A percentile compares a stretch with the other conserved stretches of the same genome.
Conservation (phyloP, 192 early-diverging fungal genomes). For the Allomyces javanicus region DNA sequence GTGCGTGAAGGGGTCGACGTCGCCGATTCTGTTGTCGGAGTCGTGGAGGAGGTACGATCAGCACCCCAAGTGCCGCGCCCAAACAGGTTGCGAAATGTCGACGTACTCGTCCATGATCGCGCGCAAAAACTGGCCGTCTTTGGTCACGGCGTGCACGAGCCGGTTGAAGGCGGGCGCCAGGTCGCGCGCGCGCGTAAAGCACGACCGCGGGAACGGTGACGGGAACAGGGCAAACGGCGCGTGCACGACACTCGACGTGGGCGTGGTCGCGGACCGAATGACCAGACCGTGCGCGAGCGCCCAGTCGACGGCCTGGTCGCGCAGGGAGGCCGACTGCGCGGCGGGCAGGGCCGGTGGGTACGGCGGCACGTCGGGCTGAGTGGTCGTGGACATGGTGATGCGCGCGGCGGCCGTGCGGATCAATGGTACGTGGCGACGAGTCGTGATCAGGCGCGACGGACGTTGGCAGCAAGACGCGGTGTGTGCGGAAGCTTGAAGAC, state of each 20-base stretch:
- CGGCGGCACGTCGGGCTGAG: no score
- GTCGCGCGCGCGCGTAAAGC: constrained; percentile 48
- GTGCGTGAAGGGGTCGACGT: constrained; percentile 68
- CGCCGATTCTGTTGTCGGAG: constrained; percentile 25
- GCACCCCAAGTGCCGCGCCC: neutral
- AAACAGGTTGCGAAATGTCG: neutral
- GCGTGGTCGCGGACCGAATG: constrained; percentile 30
- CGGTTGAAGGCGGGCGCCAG: constrained; percentile 64
- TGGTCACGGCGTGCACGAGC: constrained; percentile 56
- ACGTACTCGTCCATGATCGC: constrained; percentile 47
- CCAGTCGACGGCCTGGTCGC: constrained; percentile 57
- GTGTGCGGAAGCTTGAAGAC: no score
- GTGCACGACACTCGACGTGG: constrained; percentile 36
- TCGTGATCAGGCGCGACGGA: no score
- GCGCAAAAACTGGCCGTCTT: constrained; percentile 54
- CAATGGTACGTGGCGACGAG: no score
- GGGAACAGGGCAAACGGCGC: constrained; percentile 76
- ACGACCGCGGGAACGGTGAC: constrained; percentile 50
- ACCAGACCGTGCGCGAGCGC: constrained; percentile 60
- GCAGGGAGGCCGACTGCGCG: constrained; percentile 6
- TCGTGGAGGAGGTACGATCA: constrained; percentile 3
- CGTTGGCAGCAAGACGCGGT: no score
- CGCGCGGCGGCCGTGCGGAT: no score
- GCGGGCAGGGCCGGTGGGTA: no score
- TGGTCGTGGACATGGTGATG: no score